A percentile compares a stretch with the other conserved stretches of the same genome.
Conservation (phyloP, 805 yeast genomes). For the Ogataea saltuana region DNA sequence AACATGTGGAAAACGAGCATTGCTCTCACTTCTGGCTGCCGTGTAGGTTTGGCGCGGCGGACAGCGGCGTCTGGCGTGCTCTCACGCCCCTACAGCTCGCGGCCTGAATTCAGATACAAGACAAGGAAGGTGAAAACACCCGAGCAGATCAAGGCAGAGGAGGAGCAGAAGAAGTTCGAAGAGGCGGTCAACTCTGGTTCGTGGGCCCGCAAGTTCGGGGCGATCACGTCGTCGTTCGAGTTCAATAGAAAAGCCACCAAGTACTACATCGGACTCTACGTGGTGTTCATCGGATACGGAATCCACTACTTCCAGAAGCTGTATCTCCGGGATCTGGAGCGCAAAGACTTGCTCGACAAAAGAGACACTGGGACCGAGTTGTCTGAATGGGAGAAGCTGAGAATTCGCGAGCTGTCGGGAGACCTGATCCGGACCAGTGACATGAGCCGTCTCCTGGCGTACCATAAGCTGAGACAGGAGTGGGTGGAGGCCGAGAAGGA, state of each 20-base stretch:
- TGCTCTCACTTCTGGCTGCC: no score
- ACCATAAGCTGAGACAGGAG: slow-evolving; percentile 50
- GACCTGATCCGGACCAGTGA: slow-evolving; percentile 68
- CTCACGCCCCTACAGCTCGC: not conserved
- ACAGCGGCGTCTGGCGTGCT: no score
- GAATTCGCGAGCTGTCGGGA: slow-evolving; percentile 57
- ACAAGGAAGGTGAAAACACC: slow-evolving; percentile 30
- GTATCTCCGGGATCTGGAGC: slow-evolving; percentile 63
- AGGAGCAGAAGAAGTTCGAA: slow-evolving; percentile 30
- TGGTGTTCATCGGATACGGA: slow-evolving; percentile 56
- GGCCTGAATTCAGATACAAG: slow-evolving; percentile 33
- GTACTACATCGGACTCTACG: slow-evolving; percentile 61
- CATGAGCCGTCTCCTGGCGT: slow-evolving; percentile 56
- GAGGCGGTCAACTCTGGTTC: slow-evolving; percentile 38
- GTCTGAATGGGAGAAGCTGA: slow-evolving; percentile 63
- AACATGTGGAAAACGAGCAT: not conserved
- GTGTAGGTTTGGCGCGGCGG: no score
- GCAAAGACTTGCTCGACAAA: slow-evolving; percentile 36
- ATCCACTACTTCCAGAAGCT: slow-evolving; percentile 66
- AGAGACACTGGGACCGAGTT: slow-evolving; percentile 39
- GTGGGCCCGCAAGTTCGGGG: slow-evolving; percentile 49
- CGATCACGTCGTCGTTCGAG: slow-evolving; percentile 51
- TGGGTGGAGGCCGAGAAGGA: slow-evolving; percentile 26
- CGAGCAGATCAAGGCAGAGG: slow-evolving; percentile 32
- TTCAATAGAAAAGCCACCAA: slow-evolving; percentile 66